A percentile compares a stretch with the other conserved stretches of the same genome.
phyloP scores from a whole-genome alignment of 225 moss, liverwort and hornwort species.

The Anthoceros angustus region DNA sequence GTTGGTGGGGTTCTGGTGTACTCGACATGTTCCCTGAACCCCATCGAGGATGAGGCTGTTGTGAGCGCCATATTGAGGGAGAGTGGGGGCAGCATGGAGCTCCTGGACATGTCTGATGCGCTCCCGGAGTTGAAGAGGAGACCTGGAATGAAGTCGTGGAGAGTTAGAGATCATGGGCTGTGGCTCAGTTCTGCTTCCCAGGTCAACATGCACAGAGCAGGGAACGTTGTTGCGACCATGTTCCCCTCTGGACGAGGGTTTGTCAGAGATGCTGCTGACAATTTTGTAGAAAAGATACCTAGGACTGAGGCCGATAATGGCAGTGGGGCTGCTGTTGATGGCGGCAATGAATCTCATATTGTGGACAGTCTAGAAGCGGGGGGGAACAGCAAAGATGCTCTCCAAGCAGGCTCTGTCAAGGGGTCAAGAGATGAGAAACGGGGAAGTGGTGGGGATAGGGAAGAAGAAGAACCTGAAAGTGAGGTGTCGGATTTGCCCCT shows the following conservation, averaged over 20 bases:
- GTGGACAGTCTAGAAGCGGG: too few relatives aligned
- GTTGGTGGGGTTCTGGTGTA: constrained; percentile 82
- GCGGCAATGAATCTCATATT: too few relatives aligned
- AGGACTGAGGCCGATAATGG: constrained; percentile 18
- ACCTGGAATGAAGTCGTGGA: constrained; percentile 68
- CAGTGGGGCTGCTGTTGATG: neutral
- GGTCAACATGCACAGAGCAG: constrained; percentile 65
- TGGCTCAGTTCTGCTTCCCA: constrained; percentile 70
- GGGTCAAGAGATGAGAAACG: too few relatives aligned
- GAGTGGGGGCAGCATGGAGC: constrained; percentile 60
- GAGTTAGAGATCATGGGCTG: constrained; percentile 67
- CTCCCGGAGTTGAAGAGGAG: constrained; percentile 69
- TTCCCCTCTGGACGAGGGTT: constrained; percentile 79
- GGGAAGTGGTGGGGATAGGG: constrained; percentile 16
- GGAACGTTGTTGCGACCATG: constrained; percentile 76
- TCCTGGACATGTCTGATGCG: constrained; percentile 62
- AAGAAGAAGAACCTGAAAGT: constrained; percentile 14
- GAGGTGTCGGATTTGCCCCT: constrained; percentile 69
- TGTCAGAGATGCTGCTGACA: constrained; percentile 10
- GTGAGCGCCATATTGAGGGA: constrained; percentile 82
- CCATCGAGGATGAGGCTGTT: constrained; percentile 87
- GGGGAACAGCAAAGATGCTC: too few relatives aligned
- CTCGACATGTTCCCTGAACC: constrained; percentile 89
- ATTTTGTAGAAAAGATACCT: constrained; percentile 3
- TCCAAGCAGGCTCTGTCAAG: too few relatives aligned